phyloP scores from a whole-genome alignment of 805 yeast genomes.

The Brettanomyces custersianus region DNA sequence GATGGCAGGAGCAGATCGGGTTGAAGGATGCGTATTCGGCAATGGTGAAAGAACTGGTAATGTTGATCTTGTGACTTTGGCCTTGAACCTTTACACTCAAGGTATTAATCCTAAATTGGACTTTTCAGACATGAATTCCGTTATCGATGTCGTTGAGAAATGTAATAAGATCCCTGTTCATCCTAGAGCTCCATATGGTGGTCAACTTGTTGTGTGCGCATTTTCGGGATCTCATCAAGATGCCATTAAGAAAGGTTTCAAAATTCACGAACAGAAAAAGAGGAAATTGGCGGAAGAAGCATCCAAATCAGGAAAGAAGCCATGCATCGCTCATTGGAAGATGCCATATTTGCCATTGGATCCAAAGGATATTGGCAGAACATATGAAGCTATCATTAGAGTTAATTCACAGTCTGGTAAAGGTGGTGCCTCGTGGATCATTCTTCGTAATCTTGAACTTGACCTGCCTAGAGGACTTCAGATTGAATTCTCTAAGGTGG shows the following conservation, averaged over 20 bases:
- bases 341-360: slow-evolving; percentile 80
- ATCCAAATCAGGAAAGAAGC: slow-evolving; percentile 17
- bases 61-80: slow-evolving; percentile 73
- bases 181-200: slow-evolving; percentile 77
- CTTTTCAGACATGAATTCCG: slow-evolving; percentile 55
- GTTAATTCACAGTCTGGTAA: slow-evolving; percentile 85
- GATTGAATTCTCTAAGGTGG: slow-evolving; percentile 63
- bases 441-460: slow-evolving; percentile 62
- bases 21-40: slow-evolving; percentile 79
- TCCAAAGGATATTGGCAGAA: slow-evolving; percentile 78
- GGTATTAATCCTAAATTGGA: slow-evolving; percentile 66
- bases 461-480: slow-evolving; percentile 79
- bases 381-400: slow-evolving; percentile 86
- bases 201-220: slow-evolving; percentile 75
- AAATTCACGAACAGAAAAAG: slow-evolving; percentile 27
- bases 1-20: slow-evolving; percentile 81
- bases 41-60: slow-evolving; percentile 87
- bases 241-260: slow-evolving; percentile 79
- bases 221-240: slow-evolving; percentile 85
- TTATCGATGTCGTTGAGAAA: slow-evolving; percentile 66
- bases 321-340: slow-evolving; percentile 37
- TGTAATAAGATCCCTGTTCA: slow-evolving; percentile 77
- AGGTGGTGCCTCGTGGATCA: slow-evolving; percentile 88
- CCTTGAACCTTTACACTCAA: slow-evolving; percentile 70
- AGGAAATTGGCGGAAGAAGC: slow-evolving; percentile 15